A percentile compares a stretch with the other conserved stretches of the same genome.
phyloP scores from a whole-genome alignment of 148 eudicot species.

The Rhododendron ferrugineum region DNA sequence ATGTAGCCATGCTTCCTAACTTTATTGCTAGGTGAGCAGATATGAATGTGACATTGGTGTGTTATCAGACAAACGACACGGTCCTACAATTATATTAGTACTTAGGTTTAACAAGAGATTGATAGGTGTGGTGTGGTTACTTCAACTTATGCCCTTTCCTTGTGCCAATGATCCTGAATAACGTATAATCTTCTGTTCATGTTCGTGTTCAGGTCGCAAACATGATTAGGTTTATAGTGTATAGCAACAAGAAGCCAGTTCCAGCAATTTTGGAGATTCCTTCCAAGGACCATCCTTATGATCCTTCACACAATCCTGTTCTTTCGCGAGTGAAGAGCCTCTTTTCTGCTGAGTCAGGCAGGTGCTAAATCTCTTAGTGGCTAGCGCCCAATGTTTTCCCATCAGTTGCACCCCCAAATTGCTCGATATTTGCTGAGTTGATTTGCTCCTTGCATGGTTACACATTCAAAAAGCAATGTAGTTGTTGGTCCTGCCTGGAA shows the following conservation, averaged over 20 bases:
- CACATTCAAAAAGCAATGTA: neutral
- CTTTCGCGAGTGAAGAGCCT: slow-evolving; percentile 90
- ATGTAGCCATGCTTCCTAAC: too few relatives aligned
- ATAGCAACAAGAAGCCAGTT: slow-evolving; percentile 90
- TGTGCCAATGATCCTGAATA: too few relatives aligned
- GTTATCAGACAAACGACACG: too few relatives aligned
- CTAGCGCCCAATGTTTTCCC: too few relatives aligned
- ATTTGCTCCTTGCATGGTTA: neutral
- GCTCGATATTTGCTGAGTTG: too few relatives aligned
- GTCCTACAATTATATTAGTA: too few relatives aligned
- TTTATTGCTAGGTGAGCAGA: too few relatives aligned
- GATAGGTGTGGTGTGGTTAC: too few relatives aligned
- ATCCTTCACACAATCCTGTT: slow-evolving; percentile 80
- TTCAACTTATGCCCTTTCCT: too few relatives aligned
- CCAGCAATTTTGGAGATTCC: slow-evolving; percentile 96
- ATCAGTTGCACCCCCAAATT: too few relatives aligned
- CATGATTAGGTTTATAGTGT: slow-evolving; percentile 82
- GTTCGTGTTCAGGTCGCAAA: slow-evolving; percentile 62
- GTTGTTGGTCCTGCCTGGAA: neutral
- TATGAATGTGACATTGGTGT: too few relatives aligned
- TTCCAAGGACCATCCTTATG: slow-evolving; percentile 94
- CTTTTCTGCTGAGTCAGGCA: slow-evolving; percentile 58
- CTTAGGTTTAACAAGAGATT: too few relatives aligned
- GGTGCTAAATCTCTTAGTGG: slow-evolving; percentile 29
- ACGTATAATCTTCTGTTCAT: neutral